Percentiles rank a stretch among this genome's conserved stretches.
Conservation (phyloP, 257 asterid species). For the Eustoma russellianum region DNA sequence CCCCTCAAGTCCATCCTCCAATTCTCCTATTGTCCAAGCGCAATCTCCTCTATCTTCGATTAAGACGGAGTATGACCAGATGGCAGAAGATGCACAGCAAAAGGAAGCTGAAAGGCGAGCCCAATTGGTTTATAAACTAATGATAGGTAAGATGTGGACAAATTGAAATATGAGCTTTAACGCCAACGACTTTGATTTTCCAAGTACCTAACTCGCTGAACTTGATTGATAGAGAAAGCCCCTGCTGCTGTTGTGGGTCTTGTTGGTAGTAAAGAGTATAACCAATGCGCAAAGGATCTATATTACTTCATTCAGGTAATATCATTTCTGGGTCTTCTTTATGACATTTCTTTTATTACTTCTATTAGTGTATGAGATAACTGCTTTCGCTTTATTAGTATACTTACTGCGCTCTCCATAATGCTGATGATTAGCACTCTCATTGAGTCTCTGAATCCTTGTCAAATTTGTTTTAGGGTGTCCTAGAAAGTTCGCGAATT, state of each 20-base stretch:
- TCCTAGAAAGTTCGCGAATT: no score
- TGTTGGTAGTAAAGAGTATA: slow-evolving; percentile 84
- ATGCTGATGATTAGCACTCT: no score
- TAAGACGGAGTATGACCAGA: slow-evolving; percentile 33
- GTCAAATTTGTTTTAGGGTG: no score
- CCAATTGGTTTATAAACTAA: slow-evolving; percentile 50
- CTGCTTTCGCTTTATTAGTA: no score
- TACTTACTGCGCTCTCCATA: no score
- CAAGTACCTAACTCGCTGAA: no score
- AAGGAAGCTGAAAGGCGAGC: slow-evolving; percentile 84
- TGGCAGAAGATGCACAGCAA: slow-evolving; percentile 51
- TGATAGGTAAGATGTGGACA: slow-evolving; percentile 45
- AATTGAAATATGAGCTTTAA: no score
- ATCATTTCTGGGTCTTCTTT: slow-evolving; percentile 8
- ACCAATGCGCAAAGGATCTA: slow-evolving; percentile 83
- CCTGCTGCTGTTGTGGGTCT: slow-evolving; percentile 87
- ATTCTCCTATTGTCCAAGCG: slow-evolving; percentile 26
- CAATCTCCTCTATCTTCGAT: slow-evolving; percentile 47
- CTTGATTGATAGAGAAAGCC: slow-evolving; percentile 61
- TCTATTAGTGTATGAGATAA: neutral
- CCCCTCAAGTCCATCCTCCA: slow-evolving; percentile 31
- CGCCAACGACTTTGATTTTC: no score
- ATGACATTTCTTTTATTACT: neutral
- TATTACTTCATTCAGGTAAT: slow-evolving; percentile 92
- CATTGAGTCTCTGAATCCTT: no score